A percentile compares a stretch with the other conserved stretches of the same genome.
Evolutionary conservation across 2,329 filamentous ascomycete species (phyloP).

Genomic region (Tolypocladium pustulatum): DNA sequence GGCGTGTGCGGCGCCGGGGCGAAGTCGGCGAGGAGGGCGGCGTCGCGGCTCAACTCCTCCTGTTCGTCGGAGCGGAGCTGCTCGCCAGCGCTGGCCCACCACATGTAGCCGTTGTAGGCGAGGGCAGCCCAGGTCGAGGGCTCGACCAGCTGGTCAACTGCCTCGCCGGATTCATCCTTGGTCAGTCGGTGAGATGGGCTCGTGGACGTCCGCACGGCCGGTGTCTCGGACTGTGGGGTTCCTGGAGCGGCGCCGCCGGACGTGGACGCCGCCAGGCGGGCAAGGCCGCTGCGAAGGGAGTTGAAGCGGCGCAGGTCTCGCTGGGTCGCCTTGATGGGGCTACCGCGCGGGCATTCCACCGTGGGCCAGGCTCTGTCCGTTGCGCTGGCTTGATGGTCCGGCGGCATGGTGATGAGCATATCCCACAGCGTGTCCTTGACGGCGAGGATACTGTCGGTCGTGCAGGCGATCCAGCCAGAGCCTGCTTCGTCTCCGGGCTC

Average conservation of each 20-base stretch:
- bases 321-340: slow-evolving; percentile 72
- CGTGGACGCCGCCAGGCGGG: slow-evolving; percentile 26
- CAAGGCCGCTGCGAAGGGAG: slow-evolving; percentile 54
- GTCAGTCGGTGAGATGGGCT: slow-evolving; percentile 15
- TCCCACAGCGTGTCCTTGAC: slow-evolving; percentile 86
- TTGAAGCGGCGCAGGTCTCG: slow-evolving; percentile 76
- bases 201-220: slow-evolving; percentile 14
- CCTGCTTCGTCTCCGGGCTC: slow-evolving; percentile 35
- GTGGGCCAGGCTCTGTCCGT: slow-evolving; percentile 62
- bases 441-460: slow-evolving; percentile 84
- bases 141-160: slow-evolving; percentile 47
- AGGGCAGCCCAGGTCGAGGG: slow-evolving; percentile 60
- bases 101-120: slow-evolving; percentile 76
- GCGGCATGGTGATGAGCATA: slow-evolving; percentile 73
- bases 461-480: slow-evolving; percentile 84
- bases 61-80: slow-evolving; percentile 50
- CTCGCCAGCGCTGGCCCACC: slow-evolving; percentile 81
- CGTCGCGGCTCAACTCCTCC: slow-evolving; percentile 46
- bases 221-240: slow-evolving; percentile 16
- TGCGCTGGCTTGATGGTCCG: slow-evolving; percentile 45
- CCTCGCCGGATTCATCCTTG: slow-evolving; percentile 32
- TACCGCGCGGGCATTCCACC: slow-evolving; percentile 55
- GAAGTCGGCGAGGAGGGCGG: slow-evolving; percentile 44
- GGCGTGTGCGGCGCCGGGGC: slow-evolving; percentile 19
- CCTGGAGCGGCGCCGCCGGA: slow-evolving; percentile 14